Conservation (phyloP, 2,329 filamentous ascomycete species). For the Arthrinium phaeospermum region DNA sequence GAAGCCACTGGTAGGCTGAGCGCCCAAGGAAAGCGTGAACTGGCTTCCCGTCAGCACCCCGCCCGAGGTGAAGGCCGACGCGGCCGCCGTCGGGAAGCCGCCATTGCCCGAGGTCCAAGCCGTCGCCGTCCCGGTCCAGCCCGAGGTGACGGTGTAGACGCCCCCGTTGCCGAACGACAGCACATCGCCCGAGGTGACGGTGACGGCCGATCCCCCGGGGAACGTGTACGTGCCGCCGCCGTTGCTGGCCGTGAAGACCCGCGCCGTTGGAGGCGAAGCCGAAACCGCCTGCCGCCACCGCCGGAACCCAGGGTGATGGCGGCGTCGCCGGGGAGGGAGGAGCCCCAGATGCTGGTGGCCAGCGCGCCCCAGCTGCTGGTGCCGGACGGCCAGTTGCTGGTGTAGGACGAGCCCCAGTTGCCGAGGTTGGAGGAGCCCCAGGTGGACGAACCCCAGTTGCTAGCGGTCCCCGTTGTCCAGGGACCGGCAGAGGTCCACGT, state of each 20-base stretch:
- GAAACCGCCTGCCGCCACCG: neutral
- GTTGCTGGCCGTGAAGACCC: neutral
- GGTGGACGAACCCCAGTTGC: neutral
- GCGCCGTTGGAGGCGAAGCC: neutral
- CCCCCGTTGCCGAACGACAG: neutral
- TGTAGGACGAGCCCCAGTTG: neutral
- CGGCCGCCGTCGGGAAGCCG: neutral
- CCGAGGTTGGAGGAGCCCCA: neutral
- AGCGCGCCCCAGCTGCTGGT: neutral
- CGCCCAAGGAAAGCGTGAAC: neutral
- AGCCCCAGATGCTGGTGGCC: neutral
- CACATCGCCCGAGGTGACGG: neutral
- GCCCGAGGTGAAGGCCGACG: neutral
- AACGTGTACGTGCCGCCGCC: neutral
- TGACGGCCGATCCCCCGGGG: neutral
- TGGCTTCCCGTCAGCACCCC: neutral
- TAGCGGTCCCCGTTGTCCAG: too few relatives aligned
- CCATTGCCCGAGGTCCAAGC: neutral
- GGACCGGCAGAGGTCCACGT: neutral
- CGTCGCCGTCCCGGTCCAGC: neutral
- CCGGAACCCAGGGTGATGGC: neutral
- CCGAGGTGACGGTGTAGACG: neutral
- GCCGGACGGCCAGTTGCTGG: neutral
- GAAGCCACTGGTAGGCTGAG: neutral
- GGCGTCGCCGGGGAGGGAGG: neutral